A percentile compares a stretch with the other conserved stretches of the same genome.
These are phyloP conservation scores for Amanita brunnescens DNA, from an alignment of 768 basidiomycete species.

Conservation along the genomic window DNA sequence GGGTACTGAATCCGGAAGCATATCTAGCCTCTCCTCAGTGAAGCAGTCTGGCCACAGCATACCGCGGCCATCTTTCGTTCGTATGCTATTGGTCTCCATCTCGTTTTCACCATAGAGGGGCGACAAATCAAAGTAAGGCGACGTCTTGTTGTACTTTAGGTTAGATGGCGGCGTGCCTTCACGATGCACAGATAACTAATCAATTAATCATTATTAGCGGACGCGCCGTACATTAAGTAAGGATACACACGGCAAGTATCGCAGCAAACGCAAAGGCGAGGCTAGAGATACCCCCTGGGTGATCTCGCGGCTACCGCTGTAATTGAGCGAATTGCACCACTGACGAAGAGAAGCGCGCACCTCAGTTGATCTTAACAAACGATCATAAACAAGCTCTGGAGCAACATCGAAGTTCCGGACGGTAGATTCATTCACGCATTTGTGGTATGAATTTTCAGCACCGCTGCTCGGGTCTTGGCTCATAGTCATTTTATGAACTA, in stretches of 20 bases:
- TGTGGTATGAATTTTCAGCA: no score
- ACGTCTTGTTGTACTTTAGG: conserved; percentile 7
- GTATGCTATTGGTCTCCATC: conserved; percentile 10
- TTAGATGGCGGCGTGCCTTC: neutral
- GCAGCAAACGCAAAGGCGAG: conserved; percentile 8
- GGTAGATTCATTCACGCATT: neutral
- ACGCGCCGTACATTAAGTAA: no score
- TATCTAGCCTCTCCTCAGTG: conserved; percentile 10
- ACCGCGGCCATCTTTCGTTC: conserved; percentile 16
- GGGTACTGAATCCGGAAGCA: conserved; percentile 11
- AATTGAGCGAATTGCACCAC: neutral
- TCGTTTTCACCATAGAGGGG: conserved; percentile 15
- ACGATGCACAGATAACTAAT: conserved; percentile 10
- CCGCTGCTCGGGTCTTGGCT: neutral
- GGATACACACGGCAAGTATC: conserved; percentile 9
- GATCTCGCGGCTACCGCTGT: neutral
- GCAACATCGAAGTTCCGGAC: neutral
- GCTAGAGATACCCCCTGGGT: conserved; percentile 11
- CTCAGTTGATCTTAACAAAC: neutral
- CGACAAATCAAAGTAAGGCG: conserved; percentile 15
- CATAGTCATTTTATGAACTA: neutral
- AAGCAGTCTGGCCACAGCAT: conserved; percentile 18
- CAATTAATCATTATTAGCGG: conserved; percentile 5
- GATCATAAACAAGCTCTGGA: neutral
- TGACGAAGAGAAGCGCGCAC: neutral